Evolutionary conservation across 306 rosid species (phyloP).

Genomic region (Prunus mira): DNA sequence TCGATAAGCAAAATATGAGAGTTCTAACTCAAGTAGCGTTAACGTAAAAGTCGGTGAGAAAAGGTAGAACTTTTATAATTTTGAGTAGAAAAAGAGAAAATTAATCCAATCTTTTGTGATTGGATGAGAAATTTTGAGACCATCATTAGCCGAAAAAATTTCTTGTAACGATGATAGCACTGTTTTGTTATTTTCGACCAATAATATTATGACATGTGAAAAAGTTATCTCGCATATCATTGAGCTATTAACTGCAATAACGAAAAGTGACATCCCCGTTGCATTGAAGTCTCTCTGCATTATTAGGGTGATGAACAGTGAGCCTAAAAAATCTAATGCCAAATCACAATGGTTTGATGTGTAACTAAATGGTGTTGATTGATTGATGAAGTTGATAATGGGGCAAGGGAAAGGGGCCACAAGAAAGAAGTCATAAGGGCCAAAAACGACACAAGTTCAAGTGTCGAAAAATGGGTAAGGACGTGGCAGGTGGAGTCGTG

Average conservation of each 20-base stretch:
- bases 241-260: rapidly evolving
- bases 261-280: too few species aligned
- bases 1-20: too few species aligned
- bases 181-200: rapidly evolving
- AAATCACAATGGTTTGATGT: background rate
- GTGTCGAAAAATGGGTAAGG: background rate
- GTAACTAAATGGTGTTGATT: background rate
- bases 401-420: background rate
- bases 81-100: too few species aligned
- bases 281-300: rapidly evolving
- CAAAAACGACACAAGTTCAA: background rate
- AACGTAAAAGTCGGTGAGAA: too few species aligned
- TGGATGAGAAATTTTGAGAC: too few species aligned
- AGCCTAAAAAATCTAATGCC: background rate
- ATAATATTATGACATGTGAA: rapidly evolving
- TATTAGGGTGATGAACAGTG: background rate
- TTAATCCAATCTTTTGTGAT: too few species aligned
- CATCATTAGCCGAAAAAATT: too few species aligned
- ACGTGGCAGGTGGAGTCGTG: background rate
- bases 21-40: too few species aligned
- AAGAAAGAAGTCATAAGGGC: background rate
- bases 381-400: background rate
- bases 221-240: rapidly evolving
- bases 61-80: too few species aligned
- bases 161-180: rapidly evolving